A percentile compares a stretch with the other conserved stretches of the same genome.
Evolutionary conservation across 129 eudicot species (phyloP).

Genomic region (Tagetes patula): DNA sequence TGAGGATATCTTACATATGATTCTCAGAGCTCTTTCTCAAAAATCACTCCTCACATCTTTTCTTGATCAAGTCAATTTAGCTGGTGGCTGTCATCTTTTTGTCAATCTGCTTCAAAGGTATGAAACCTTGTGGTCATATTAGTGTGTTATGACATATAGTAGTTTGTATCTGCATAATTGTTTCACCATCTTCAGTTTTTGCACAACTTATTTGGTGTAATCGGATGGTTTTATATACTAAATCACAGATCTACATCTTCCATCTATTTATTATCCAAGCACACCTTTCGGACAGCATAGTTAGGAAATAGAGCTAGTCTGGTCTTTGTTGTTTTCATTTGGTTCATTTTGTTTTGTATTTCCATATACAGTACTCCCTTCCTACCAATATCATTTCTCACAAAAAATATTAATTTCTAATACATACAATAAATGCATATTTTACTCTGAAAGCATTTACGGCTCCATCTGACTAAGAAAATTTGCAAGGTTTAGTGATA

Average conservation of each 20-base stretch:
- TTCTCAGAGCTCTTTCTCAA: slow-evolving; percentile 88
- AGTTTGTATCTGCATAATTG: slow-evolving; percentile 10
- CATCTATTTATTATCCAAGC: background rate
- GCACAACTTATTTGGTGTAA: background rate
- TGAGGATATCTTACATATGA: slow-evolving; percentile 93
- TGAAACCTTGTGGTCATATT: slow-evolving; percentile 18
- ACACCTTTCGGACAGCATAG: background rate
- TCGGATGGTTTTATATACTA: background rate
- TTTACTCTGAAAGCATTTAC: background rate
- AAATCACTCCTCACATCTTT: slow-evolving; percentile 74
- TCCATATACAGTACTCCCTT: background rate
- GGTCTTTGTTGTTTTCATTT: background rate
- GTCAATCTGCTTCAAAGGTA: slow-evolving; percentile 87
- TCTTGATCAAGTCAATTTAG: slow-evolving; percentile 74
- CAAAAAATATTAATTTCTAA: background rate
- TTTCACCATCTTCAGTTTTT: slow-evolving; percentile 6
- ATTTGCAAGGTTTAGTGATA: background rate
- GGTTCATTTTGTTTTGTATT: background rate
- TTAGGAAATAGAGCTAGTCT: background rate
- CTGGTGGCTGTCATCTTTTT: slow-evolving; percentile 93
- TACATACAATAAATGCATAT: background rate
- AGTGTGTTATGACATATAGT: slow-evolving; percentile 8
- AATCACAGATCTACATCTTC: background rate
- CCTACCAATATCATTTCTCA: background rate
- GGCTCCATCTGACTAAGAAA: background rate